phyloP scores from a whole-genome alignment of 2,329 filamentous ascomycete species.

The Aspergillus brasiliensis region DNA sequence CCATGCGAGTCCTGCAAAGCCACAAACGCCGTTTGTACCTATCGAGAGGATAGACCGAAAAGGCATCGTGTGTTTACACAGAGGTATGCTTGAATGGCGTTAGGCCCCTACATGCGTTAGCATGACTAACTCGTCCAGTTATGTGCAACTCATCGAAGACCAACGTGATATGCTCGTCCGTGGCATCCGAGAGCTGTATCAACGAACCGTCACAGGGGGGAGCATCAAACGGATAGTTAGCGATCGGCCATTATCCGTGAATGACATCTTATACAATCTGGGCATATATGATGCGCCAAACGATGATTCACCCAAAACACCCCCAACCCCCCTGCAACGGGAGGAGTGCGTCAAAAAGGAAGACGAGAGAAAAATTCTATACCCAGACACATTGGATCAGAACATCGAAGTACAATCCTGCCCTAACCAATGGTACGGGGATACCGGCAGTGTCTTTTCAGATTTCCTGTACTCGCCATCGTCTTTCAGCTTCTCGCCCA shows the following conservation, averaged over 20 bases:
- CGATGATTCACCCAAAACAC: not conserved
- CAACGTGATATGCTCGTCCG: not conserved
- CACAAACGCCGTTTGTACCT: not conserved
- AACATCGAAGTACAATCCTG: not conserved
- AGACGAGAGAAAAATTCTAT: not conserved
- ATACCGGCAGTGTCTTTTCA: not conserved
- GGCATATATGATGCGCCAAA: not conserved
- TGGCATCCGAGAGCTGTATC: not conserved
- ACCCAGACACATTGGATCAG: not conserved
- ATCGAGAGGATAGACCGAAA: not conserved
- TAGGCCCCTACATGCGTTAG: not conserved
- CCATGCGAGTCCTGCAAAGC: not conserved
- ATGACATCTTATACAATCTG: not conserved
- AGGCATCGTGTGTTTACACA: not conserved
- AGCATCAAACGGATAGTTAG: not conserved
- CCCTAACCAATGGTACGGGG: not conserved
- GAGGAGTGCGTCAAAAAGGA: not conserved
- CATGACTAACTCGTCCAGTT: not conserved
- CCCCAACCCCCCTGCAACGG: not conserved
- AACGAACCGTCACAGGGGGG: not conserved
- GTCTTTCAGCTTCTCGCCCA: not conserved
- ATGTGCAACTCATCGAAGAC: not conserved
- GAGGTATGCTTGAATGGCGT: not conserved
- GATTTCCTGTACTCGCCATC: not conserved
- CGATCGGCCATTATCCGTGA: not conserved